A percentile compares a stretch with the other conserved stretches of the same genome.
These are phyloP conservation scores for Lyophyllum atratum DNA, from an alignment of 768 basidiomycete genomes.

Conservation along the genomic window DNA sequence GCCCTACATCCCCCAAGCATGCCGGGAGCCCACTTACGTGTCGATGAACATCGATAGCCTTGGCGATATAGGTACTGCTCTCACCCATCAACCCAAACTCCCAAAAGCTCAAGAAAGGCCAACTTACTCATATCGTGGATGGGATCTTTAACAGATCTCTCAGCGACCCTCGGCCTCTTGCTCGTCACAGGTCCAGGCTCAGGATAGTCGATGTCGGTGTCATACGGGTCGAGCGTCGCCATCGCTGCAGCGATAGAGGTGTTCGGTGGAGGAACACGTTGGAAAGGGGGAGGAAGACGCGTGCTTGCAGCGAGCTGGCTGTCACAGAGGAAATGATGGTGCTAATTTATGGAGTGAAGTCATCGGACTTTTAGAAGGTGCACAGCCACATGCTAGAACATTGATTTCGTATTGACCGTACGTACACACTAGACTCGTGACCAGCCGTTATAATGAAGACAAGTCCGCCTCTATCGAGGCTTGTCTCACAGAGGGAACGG, in stretches of 20 bases:
- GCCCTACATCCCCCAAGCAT: too few relatives aligned
- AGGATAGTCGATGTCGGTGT: conserved; percentile 4
- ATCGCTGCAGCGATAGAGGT: background rate
- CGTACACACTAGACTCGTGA: too few relatives aligned
- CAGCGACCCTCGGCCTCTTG: background rate
- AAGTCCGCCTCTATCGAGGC: too few relatives aligned
- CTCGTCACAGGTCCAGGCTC: background rate
- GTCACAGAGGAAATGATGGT: background rate
- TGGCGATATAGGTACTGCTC: conserved; percentile 37
- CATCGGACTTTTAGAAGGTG: background rate
- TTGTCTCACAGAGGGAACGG: too few relatives aligned
- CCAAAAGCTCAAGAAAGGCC: background rate
- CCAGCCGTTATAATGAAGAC: too few relatives aligned
- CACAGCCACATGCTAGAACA: background rate
- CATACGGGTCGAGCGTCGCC: background rate
- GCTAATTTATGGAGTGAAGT: too few relatives aligned
- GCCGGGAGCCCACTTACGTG: conserved; percentile 55
- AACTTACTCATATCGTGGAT: conserved; percentile 10
- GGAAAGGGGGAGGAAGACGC: background rate
- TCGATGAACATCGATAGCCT: conserved; percentile 56
- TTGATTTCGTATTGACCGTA: too few relatives aligned
- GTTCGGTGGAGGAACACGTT: background rate
- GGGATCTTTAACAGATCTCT: conserved; percentile 8
- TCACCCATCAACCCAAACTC: background rate
- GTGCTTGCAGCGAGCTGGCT: background rate